phyloP scores from a whole-genome alignment of 2,329 filamentous ascomycete genomes.

The Calcarisporium arbuscula region DNA sequence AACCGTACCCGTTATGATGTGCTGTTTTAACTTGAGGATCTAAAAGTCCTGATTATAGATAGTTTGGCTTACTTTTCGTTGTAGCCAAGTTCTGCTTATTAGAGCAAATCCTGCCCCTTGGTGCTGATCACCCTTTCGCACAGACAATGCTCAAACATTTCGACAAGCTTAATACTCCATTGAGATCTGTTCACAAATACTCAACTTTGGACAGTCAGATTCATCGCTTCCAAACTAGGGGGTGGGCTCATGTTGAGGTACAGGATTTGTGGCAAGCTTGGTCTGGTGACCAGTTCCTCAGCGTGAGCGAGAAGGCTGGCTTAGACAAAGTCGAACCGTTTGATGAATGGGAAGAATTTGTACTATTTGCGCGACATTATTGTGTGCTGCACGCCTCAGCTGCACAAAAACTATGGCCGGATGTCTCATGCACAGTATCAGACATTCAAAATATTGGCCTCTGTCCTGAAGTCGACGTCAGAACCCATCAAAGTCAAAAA shows the following conservation, averaged over 20 bases:
- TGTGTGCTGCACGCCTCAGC: conserved; percentile 61
- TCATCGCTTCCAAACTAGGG: conserved; percentile 59
- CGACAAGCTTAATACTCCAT: conserved; percentile 68
- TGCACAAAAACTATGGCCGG: conserved; percentile 3
- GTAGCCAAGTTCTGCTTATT: conserved; percentile 75
- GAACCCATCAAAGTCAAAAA: conserved; percentile 8
- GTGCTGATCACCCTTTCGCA: conserved; percentile 74
- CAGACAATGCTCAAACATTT: conserved; percentile 81
- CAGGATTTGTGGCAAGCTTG: conserved; percentile 79
- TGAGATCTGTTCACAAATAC: conserved; percentile 69
- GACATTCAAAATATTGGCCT: neutral
- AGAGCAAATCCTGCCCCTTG: conserved; percentile 79
- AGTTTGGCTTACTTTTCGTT: no score
- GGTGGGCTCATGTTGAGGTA: conserved; percentile 58
- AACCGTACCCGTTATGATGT: no score
- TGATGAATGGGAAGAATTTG: conserved; percentile 95
- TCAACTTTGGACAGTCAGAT: conserved; percentile 60
- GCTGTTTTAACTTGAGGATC: neutral
- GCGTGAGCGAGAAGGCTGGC: conserved; percentile 47
- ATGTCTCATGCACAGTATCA: conserved; percentile 1
- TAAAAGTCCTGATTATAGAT: conserved; percentile 15
- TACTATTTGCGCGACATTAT: conserved; percentile 78
- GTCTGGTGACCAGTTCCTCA: conserved; percentile 63
- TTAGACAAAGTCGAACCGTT: conserved; percentile 75
- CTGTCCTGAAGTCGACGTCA: conserved; percentile 8